Conservation (phyloP, 495 filamentous ascomycete species). For the Lepraria neglecta region DNA sequence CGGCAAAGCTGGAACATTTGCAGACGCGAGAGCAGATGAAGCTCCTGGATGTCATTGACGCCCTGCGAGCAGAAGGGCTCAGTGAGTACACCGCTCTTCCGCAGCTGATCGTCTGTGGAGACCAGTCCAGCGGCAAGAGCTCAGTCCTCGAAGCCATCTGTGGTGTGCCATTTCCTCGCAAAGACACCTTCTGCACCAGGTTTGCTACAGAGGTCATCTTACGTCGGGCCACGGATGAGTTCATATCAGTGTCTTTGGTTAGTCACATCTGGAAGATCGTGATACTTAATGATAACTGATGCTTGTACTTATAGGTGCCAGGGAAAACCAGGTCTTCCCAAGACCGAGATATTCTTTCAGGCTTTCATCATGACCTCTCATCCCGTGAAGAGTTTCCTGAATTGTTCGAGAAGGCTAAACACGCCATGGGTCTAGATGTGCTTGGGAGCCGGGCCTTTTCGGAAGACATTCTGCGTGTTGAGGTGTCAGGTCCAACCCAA, state of each 20-base stretch:
- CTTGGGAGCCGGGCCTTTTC: too few species aligned
- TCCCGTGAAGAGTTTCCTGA: too few species aligned
- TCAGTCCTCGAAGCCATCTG: conserved; percentile 63
- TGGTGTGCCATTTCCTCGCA: conserved; percentile 51
- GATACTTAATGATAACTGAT: too few species aligned
- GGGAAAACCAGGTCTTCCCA: too few species aligned
- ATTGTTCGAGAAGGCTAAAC: too few species aligned
- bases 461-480: too few species aligned
- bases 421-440: too few species aligned
- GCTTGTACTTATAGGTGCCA: not conserved
- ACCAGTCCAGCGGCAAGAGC: conserved; percentile 57
- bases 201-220: conserved; percentile 55
- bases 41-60: conserved; percentile 54
- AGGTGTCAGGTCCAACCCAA: too few species aligned
- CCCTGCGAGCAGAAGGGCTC: conserved; percentile 49
- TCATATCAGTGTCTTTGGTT: too few species aligned
- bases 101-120: conserved; percentile 58
- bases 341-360: too few species aligned
- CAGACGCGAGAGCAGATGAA: conserved; percentile 35
- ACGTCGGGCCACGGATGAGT: conserved; percentile 25
- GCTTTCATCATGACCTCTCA: too few species aligned
- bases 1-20: conserved; percentile 1
- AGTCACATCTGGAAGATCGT: too few species aligned
- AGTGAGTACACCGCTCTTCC: conserved; percentile 51
- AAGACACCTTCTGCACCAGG: conserved; percentile 48